Evolutionary conservation across 352 stramenopile genomes (phyloP).

Genomic region (Aphanomyces invadans): DNA sequence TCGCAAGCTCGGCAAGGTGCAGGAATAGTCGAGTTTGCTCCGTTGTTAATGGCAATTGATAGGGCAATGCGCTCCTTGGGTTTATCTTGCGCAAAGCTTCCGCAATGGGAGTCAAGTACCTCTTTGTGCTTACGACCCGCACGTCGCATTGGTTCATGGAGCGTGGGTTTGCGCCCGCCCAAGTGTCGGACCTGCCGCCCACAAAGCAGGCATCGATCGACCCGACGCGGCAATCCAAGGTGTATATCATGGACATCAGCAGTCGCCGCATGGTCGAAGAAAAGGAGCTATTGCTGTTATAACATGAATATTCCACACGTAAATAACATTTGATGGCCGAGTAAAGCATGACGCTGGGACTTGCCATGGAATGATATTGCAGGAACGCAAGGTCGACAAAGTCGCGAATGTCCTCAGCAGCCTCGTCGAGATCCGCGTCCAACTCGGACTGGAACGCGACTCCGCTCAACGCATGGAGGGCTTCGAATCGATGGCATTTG

Average conservation of each 20-base stretch:
- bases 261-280: conserved; percentile 72
- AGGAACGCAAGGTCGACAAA: not conserved
- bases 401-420: not conserved
- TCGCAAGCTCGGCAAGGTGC: conserved; percentile 68
- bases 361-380: too few species aligned
- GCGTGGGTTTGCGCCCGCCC: conserved; percentile 88
- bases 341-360: too few species aligned
- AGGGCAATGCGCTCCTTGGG: conserved; percentile 85
- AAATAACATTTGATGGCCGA: not conserved
- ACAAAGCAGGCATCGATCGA: conserved; percentile 75
- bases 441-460: not conserved
- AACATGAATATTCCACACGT: too few species aligned
- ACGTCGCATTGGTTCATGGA: conserved; percentile 99
- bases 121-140: conserved; percentile 97
- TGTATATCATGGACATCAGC: conserved; percentile 86
- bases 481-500: not conserved
- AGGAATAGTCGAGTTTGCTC: not conserved
- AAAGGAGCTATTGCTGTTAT: conserved; percentile 63
- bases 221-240: conserved; percentile 76
- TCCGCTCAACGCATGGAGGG: too few species aligned
- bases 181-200: conserved; percentile 78
- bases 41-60: not conserved
- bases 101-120: conserved; percentile 76
- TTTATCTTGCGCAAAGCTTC: conserved; percentile 86
- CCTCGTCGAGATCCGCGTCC: not conserved